These are phyloP conservation scores for Quercus phellos DNA, from an alignment of 331 rosid species.

Conservation along the genomic window DNA sequence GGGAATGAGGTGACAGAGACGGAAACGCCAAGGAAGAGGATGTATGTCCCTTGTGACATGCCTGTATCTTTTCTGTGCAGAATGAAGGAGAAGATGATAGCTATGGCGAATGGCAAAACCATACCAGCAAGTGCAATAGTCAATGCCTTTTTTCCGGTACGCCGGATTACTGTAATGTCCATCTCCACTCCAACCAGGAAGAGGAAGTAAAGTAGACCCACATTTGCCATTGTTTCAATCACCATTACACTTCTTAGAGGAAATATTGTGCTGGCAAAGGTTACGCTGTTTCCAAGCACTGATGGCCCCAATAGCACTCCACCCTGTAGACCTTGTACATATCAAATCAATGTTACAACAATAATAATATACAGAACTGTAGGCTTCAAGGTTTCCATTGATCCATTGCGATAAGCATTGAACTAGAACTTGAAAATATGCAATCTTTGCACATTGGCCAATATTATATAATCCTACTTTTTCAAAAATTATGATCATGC, in stretches of 20 bases:
- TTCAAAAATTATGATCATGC: neutral
- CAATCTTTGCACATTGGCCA: neutral
- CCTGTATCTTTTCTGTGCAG: neutral
- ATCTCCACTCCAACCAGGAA: constrained; percentile 85
- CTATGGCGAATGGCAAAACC: constrained; percentile 64
- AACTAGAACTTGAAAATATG: neutral
- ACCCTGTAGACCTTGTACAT: constrained; percentile 41
- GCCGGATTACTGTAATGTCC: constrained; percentile 50
- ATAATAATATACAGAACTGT: neutral
- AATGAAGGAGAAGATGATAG: constrained; percentile 39
- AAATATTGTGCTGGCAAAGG: constrained; percentile 45
- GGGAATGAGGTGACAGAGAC: constrained; percentile 56
- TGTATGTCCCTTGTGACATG: neutral
- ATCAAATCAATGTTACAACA: neutral
- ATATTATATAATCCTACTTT: neutral
- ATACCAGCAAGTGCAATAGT: constrained; percentile 59
- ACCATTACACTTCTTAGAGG: constrained; percentile 80
- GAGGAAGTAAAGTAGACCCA: constrained; percentile 84
- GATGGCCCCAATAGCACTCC: constrained; percentile 88
- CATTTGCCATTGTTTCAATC: constrained; percentile 80
- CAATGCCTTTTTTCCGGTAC: constrained; percentile 58
- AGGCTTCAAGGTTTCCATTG: neutral
- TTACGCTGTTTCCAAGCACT: constrained; percentile 45
- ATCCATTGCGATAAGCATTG: neutral
- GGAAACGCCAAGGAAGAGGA: constrained; percentile 50